phyloP scores from a whole-genome alignment of 306 rosid genomes.

The Spatholobus suberectus region DNA sequence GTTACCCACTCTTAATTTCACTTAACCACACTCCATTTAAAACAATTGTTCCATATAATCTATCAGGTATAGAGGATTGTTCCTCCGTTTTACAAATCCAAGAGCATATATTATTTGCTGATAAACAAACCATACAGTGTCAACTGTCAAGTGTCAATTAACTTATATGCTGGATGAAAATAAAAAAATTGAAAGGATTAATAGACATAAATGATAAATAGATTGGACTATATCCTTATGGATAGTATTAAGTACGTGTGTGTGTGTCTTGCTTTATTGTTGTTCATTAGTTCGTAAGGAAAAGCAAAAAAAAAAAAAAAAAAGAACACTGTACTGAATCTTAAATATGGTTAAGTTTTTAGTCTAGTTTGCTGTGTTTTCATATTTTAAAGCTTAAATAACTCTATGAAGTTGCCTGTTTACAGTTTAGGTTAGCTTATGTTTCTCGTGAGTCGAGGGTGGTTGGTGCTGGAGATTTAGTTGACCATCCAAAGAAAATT shows the following conservation, averaged over 20 bases:
- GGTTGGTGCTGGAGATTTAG: conserved; percentile 91
- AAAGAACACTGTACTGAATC: neutral
- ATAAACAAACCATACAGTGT: neutral
- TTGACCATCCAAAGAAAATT: conserved; percentile 78
- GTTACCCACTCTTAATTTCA: neutral
- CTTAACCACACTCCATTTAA: neutral
- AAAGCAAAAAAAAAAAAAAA: neutral
- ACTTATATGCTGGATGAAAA: neutral
- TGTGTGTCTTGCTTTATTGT: neutral
- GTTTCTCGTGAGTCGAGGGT: conserved; percentile 84
- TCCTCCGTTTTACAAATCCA: neutral
- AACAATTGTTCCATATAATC: neutral
- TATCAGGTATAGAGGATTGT: neutral
- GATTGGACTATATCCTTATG: neutral
- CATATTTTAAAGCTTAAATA: neutral
- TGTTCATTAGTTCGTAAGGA: neutral
- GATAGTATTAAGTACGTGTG: neutral
- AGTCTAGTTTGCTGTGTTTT: neutral
- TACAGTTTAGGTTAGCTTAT: conserved; percentile 89
- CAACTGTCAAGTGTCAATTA: neutral
- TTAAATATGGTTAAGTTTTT: neutral
- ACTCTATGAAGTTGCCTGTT: conserved; percentile 22
- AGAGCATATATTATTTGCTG: conserved; percentile 6
- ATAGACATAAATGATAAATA: neutral
- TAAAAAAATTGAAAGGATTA: conserved; percentile 12